A percentile compares a stretch with the other conserved stretches of the same genome.
phyloP scores from a whole-genome alignment of 257 asterid species.

The Nemophila menziesii region DNA sequence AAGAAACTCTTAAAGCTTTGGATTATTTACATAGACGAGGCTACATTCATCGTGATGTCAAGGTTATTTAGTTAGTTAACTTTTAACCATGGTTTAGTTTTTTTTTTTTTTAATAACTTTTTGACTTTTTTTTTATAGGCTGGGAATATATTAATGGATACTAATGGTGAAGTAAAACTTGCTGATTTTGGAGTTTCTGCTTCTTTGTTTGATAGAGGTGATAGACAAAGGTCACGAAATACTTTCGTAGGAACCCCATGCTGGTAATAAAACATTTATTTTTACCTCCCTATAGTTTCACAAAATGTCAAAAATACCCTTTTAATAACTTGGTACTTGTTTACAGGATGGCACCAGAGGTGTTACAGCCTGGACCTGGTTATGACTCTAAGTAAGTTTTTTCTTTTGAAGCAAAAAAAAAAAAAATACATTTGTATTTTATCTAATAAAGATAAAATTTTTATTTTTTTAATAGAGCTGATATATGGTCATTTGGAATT shows the following conservation, averaged over 20 bases:
- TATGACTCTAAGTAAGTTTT: slow-evolving; percentile 16
- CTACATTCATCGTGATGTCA: slow-evolving; percentile 81
- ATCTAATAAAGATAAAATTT: neutral
- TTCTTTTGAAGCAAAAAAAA: neutral
- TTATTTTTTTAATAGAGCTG: slow-evolving; percentile 13
- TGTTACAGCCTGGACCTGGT: slow-evolving; percentile 62
- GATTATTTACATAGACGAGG: slow-evolving; percentile 72
- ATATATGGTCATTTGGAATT: slow-evolving; percentile 28
- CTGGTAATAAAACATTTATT: slow-evolving; percentile 31
- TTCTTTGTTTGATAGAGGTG: slow-evolving; percentile 77
- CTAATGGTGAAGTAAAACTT: slow-evolving; percentile 63
- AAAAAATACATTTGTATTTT: slow-evolving; percentile 5
- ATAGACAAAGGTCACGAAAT: slow-evolving; percentile 71
- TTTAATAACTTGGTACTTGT: neutral
- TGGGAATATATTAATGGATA: slow-evolving; percentile 70
- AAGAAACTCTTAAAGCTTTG: slow-evolving; percentile 69
- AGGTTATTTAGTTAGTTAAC: slow-evolving; percentile 28
- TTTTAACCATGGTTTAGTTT: slow-evolving; percentile 1
- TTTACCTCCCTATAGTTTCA: neutral
- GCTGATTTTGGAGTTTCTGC: slow-evolving; percentile 90
- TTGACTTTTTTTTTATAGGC: slow-evolving; percentile 37
- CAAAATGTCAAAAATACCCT: neutral
- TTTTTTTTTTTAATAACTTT: too few relatives aligned
- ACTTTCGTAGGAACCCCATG: slow-evolving; percentile 92
- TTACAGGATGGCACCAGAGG: slow-evolving; percentile 91